Evolutionary conservation across 1,284 basidiomycete genomes (phyloP).

Genomic region (Pseudozyma thailandica): DNA sequence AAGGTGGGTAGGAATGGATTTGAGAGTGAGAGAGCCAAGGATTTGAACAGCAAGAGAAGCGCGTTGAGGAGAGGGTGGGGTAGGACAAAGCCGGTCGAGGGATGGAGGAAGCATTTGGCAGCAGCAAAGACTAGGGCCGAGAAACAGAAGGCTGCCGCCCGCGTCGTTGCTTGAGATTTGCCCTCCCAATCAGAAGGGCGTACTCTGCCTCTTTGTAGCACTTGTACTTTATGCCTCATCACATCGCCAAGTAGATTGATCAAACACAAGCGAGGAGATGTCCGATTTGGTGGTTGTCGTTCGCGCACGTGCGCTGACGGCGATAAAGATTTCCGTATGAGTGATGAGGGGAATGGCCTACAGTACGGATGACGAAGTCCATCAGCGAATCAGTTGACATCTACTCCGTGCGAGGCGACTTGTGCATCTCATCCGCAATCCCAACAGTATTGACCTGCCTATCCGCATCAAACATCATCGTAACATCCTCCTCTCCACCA

Average conservation of each 20-base stretch:
- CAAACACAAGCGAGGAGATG: no score
- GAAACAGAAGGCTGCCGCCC: neutral
- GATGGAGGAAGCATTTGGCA: conserved; percentile 41
- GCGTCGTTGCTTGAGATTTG: conserved; percentile 20
- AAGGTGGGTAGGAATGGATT: conserved; percentile 57
- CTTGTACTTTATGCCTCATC: no score
- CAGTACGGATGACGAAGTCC: no score
- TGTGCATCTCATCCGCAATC: no score
- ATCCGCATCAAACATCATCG: neutral
- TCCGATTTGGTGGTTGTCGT: no score
- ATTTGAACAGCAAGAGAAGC: conserved; percentile 45
- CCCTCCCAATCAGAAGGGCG: neutral
- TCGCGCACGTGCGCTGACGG: no score
- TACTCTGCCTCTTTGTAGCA: no score
- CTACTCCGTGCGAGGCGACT: no score
- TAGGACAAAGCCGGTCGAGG: conserved; percentile 41
- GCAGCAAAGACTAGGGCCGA: conserved; percentile 17
- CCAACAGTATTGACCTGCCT: neutral
- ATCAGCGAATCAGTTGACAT: no score
- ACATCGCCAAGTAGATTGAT: no score
- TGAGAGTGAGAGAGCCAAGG: conserved; percentile 52
- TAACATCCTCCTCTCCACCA: neutral
- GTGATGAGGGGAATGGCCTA: no score
- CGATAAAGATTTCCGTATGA: no score
- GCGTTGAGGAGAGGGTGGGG: conserved; percentile 60